Percentiles rank a stretch among this genome's conserved stretches.
phyloP scores from a whole-genome alignment of 352 stramenopile species.

The Pythium aristosporum region DNA sequence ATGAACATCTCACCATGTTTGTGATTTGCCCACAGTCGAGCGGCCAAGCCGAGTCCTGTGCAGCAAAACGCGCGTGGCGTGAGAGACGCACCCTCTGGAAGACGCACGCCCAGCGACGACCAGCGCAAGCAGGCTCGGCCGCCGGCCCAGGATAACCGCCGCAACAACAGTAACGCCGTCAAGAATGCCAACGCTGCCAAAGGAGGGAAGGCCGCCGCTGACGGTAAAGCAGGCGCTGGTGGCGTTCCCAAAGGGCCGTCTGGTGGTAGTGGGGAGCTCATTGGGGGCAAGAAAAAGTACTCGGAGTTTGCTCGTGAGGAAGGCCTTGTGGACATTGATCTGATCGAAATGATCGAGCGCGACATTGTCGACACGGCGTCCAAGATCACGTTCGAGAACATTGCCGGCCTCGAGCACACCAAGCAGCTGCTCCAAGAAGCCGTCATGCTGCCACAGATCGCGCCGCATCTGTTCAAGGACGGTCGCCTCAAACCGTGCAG shows the following conservation, averaged over 20 bases:
- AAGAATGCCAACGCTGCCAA: conserved; percentile 29
- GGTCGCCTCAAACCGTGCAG: conserved; percentile 80
- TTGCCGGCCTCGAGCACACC: conserved; percentile 76
- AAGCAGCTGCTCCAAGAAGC: conserved; percentile 86
- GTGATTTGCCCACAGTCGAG: conserved; percentile 27
- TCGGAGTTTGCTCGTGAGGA: conserved; percentile 78
- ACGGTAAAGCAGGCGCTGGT: conserved; percentile 28
- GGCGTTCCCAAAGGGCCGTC: conserved; percentile 38
- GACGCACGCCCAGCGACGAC: conserved; percentile 59
- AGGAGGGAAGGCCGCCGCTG: conserved; percentile 17
- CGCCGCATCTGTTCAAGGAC: conserved; percentile 82
- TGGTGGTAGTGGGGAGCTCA: conserved; percentile 19
- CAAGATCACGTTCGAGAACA: conserved; percentile 82
- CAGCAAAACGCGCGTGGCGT: conserved; percentile 2
- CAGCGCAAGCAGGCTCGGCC: conserved; percentile 39
- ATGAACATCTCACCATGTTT: neutral
- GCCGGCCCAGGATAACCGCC: conserved; percentile 30
- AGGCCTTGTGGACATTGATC: conserved; percentile 71
- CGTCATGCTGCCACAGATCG: conserved; percentile 86
- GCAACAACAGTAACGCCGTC: conserved; percentile 18
- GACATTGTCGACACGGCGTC: conserved; percentile 80
- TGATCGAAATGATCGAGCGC: conserved; percentile 86
- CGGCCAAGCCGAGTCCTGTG: conserved; percentile 32
- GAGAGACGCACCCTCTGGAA: conserved; percentile 31
- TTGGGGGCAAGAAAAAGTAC: conserved; percentile 71